Base-by-base conservation (phyloP, 257 asterid species). In the Ligustrum vulgare region DNA sequence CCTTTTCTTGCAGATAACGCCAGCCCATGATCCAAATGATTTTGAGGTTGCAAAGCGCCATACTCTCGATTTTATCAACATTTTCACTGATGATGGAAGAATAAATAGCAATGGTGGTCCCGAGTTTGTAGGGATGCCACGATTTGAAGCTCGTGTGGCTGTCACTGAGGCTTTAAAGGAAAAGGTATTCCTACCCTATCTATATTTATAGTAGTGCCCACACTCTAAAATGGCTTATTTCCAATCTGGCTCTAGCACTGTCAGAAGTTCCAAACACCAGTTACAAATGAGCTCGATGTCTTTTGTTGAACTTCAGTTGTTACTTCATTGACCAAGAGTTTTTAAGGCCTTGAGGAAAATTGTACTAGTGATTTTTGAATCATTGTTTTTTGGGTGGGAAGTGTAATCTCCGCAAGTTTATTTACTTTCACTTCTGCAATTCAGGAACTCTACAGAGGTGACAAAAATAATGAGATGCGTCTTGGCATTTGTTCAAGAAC, bases 1-100 rank as follows among this genome's bases (percentile, higher is more conserved):
- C 45, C 69, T 72, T 34, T 32, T 84, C 83, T 72, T 80, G 80
- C 89, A 92, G 99, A 93, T 93, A 82, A 95, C 99, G 64, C 99
- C 98, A 60, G 98, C 98, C 63, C 99, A 95, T 75, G 99, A 95
- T 83, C 99, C 99, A 74, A 95, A 95, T 78, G 99, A 95, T 86
- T 95, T 93, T 86, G 94, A 88, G 81, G 98, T 93, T 54, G 98
- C 96, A 80, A 93, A 86, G 91, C 98, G 97, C 70, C 98, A 93
- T 58, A 81, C 86, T 67, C 97, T 95, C 56, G 90, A 93, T 33
- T 89, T 84, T 78, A 91, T 91, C 78, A 95, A 89, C 78, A 90
- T 95, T 78, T 88, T 95, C 69, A 95, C 96, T 70, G 99, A 95
- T 82, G 99, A 93, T 79, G 98, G 99, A 51, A 89, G 84, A 78